Percentiles rank a stretch among this genome's conserved stretches.
phyloP scores from a whole-genome alignment of 1,284 basidiomycete genomes.

The Ceratobasidium sp. region DNA sequence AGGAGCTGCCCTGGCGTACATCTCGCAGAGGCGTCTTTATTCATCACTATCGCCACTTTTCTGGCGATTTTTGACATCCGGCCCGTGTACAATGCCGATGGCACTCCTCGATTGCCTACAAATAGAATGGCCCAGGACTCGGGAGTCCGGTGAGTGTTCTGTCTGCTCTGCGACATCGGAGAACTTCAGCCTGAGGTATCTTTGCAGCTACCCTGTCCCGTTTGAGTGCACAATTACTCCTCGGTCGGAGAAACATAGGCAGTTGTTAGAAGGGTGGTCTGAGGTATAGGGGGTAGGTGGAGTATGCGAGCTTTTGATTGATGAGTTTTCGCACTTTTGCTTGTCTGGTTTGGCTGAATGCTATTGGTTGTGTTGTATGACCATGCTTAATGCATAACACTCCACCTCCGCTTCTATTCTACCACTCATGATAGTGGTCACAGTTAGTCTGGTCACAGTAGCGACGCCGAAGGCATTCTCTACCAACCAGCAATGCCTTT shows the following conservation, averaged over 20 bases:
- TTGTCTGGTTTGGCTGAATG: too few relatives aligned
- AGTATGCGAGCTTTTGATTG: too few relatives aligned
- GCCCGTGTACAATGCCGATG: slow-evolving; percentile 43
- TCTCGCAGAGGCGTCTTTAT: slow-evolving; percentile 51
- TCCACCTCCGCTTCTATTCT: too few relatives aligned
- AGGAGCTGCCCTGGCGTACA: slow-evolving; percentile 52
- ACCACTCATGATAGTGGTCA: too few relatives aligned
- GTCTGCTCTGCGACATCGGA: too few relatives aligned
- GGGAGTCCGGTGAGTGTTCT: background rate
- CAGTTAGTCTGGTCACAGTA: too few relatives aligned
- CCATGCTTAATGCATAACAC: too few relatives aligned
- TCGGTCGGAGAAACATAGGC: slow-evolving; percentile 11
- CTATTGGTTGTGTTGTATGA: too few relatives aligned
- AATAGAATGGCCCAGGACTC: background rate
- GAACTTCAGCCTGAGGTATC: background rate
- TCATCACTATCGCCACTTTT: slow-evolving; percentile 49
- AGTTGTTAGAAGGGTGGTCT: background rate
- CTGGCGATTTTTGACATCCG: slow-evolving; percentile 50
- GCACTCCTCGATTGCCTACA: slow-evolving; percentile 39
- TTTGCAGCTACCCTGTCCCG: slow-evolving; percentile 1
- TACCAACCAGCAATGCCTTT: too few relatives aligned
- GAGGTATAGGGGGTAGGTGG: too few relatives aligned
- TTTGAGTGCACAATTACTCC: slow-evolving; percentile 24
- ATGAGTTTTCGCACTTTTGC: too few relatives aligned
- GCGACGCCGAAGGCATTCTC: too few relatives aligned